Conservation (phyloP, 192 early-diverging fungal genomes). For the Borealophlyctis nickersoniae region DNA sequence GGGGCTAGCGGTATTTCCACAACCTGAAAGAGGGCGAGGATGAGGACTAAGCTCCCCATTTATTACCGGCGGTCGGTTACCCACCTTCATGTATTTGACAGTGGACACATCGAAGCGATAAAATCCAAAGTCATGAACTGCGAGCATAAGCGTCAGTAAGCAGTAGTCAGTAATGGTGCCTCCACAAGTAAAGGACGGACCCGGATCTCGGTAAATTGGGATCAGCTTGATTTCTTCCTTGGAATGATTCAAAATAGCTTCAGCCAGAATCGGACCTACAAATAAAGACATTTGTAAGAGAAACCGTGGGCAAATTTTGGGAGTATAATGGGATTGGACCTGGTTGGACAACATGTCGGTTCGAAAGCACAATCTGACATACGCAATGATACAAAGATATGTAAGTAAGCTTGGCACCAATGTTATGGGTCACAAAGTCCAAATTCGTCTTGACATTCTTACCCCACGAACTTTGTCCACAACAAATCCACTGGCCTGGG, state of each 20-base stretch:
- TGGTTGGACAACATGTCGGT: conserved; percentile 68
- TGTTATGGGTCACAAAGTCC: not conserved
- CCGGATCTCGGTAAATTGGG: conserved; percentile 61
- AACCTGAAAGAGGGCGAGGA: not conserved
- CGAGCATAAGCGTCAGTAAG: conserved; percentile 8
- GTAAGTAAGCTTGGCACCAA: not conserved
- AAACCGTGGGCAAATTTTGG: not conserved
- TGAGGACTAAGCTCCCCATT: too few species aligned
- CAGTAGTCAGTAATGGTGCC: too few species aligned
- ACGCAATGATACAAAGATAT: not conserved
- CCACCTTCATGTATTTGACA: conserved; percentile 69
- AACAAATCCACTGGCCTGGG: conserved; percentile 76
- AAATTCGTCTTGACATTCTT: conserved; percentile 16
- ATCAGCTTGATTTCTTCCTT: conserved; percentile 70
- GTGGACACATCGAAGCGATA: conserved; percentile 65
- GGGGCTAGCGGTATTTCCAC: conserved; percentile 65
- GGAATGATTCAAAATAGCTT: conserved; percentile 36
- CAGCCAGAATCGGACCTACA: conserved; percentile 55
- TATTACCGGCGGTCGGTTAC: not conserved
- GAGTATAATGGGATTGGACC: conserved; percentile 28
- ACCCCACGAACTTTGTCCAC: conserved; percentile 69
- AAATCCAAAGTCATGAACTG: conserved; percentile 76
- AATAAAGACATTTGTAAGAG: conserved; percentile 38
- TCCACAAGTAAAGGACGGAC: conserved; percentile 61
- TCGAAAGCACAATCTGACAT: conserved; percentile 57